phyloP scores from a whole-genome alignment of 495 filamentous ascomycete species.

The Aspergillus indologenus region DNA sequence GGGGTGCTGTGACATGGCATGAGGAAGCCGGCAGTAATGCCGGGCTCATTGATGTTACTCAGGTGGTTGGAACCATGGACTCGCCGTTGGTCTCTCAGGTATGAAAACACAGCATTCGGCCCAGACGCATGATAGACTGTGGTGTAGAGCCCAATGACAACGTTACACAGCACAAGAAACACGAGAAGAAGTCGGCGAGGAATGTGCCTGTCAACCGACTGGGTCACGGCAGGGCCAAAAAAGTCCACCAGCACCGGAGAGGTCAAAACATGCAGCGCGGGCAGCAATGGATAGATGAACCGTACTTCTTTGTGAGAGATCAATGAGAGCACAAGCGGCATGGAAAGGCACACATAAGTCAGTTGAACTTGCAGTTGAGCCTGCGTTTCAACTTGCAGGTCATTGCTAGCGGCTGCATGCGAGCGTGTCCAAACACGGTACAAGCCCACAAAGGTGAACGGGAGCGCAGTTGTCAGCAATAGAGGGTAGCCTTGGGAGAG shows the following conservation, averaged over 20 bases:
- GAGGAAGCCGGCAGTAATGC: slow-evolving; percentile 78
- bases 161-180: slow-evolving; percentile 61
- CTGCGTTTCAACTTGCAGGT: slow-evolving; percentile 12
- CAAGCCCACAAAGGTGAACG: slow-evolving; percentile 67
- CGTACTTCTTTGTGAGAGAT: slow-evolving; percentile 97
- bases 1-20: slow-evolving; percentile 97
- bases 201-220: slow-evolving; percentile 26
- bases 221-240: slow-evolving; percentile 51
- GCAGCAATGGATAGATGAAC: slow-evolving; percentile 92
- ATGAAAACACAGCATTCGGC: slow-evolving; percentile 64
- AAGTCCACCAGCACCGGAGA: slow-evolving; percentile 64
- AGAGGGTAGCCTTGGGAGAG: slow-evolving; percentile 84
- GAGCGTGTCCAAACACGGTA: slow-evolving; percentile 47
- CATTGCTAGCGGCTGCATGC: slow-evolving; percentile 23
- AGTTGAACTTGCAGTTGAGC: slow-evolving; percentile 54
- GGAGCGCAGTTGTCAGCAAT: slow-evolving; percentile 78
- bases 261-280: slow-evolving; percentile 75
- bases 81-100: slow-evolving; percentile 71
- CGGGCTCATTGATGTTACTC: slow-evolving; percentile 1
- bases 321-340: slow-evolving; percentile 63
- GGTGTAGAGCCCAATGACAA: slow-evolving; percentile 70
- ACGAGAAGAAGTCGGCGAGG: slow-evolving; percentile 53
- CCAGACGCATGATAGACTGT: slow-evolving; percentile 76
- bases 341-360: slow-evolving; percentile 55
- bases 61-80: slow-evolving; percentile 32